Evolutionary conservation across 2,329 filamentous ascomycete species (phyloP), one percentile per base, ranked within the genome.

Genomic region (Fusarium graminum): DNA sequence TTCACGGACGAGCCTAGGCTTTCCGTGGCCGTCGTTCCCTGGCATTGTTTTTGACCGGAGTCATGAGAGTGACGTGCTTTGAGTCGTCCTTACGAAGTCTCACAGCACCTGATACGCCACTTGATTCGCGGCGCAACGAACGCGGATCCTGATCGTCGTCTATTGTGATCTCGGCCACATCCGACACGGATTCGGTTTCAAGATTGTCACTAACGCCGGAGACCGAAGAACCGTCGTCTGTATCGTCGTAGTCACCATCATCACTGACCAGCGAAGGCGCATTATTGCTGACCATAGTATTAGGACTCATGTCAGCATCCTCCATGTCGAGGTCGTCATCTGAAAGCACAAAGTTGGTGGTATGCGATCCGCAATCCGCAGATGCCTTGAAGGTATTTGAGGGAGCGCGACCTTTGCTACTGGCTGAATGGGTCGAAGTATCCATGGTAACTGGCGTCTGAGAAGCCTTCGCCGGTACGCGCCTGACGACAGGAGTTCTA

Each of bases 241-340:
- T 92, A 54, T 90, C 89, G 68, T 91, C 90, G 72, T 91, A 92
- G 74, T 93, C 91, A 70, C 90, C 90, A 73, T 93, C 90, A 77
- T 94, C 91, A 77, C 90, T 92, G 73, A 93, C 90, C 46, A 94
- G 83, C 70, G 90, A 93, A 22, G 91, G 91, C 10, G 91, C 90
- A 68, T 92, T 91, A 76, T 92, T 92, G 75, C 90, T 91, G 49
- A 89, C 83, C 42, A 89, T 79, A 1, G 89, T 90, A 70, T 88
- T 88, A 7, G 90, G 90, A 71, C 89, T 92, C 57, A 92, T 77
- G 52, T 91, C 87, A 44, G 83, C 81, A 53, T 88, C 86, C 30
- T 78, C 76, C 74, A 88, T 81, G 55, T 87, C 84, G 43, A 82
- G 79, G 52, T 83, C 83, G 65, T 84, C 84, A 65, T 79, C 82